Base-by-base conservation (phyloP, 2,329 filamentous ascomycete species). In the Claviceps pusilla region DNA sequence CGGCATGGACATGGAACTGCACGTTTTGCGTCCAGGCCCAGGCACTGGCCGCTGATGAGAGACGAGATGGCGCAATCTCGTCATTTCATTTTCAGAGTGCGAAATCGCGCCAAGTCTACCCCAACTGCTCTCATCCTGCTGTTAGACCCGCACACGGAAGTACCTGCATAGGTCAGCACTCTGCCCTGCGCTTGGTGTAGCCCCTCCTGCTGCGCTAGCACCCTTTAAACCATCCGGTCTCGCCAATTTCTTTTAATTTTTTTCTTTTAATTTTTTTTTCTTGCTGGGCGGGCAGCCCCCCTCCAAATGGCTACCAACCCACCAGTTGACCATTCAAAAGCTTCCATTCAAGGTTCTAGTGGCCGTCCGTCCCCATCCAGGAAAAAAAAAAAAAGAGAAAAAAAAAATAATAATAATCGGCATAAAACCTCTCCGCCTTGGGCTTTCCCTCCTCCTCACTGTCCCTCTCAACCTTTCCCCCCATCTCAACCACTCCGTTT, bases 391-490 rank as follows among this genome's bases (percentile, higher is more conserved):
- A 9, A 0, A 43, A 43, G 35, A 28, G 28, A 24, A 45, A 45
- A 45, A 28, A 28, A 28, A 45, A 28, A 45, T 7, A 45, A 14
- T 48, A 24, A 54, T 50, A 42, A 37, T 53, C 56, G 54, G 53
- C 48, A 53, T 56, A 57, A 56, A 53, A 50, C 55, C 50, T 53
- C 50, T 56, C 53, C 54, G 54, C 52, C 53, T 55, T 50, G 37
- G 14, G 57, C 50, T 50, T 52, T 57, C 45, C 43, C n/a, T 55
- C 49, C n/a, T 55, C 39, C 42, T 46, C 29, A 49, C 35, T 48
- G 54, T 55, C 52, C 46, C 10, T 16, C 39, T 19, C 33, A 33
- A 29, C 41, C 7, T 50, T 50, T 35, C 43, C 12, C 37, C 24
- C 24, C 24, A 2, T 24, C 24, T 24, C 24, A 24, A 39, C 37